phyloP scores from a whole-genome alignment of 805 yeast genomes.

The Wickerhamomyces ciferrii region DNA sequence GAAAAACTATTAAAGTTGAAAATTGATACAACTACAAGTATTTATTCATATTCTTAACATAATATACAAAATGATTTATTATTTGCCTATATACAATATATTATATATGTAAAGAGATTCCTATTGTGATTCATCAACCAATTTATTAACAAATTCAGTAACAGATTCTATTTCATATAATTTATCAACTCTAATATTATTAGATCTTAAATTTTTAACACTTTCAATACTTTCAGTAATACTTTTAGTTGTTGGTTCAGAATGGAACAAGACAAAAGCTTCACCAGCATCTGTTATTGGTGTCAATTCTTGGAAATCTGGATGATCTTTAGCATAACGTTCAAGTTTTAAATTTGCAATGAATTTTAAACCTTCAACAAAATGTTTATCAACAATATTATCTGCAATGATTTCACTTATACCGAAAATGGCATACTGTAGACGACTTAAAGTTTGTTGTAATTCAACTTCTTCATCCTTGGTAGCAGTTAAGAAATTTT shows the following conservation, averaged over 20 bases:
- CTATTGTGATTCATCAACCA: conserved; percentile 7
- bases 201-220: conserved; percentile 42
- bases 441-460: conserved; percentile 67
- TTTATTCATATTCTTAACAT: background rate
- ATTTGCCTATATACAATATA: conserved; percentile 6
- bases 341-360: conserved; percentile 65
- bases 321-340: conserved; percentile 46
- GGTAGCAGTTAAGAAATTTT: conserved; percentile 50
- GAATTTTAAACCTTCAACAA: conserved; percentile 60
- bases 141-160: conserved; percentile 18
- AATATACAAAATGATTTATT: background rate
- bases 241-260: conserved; percentile 36
- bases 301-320: conserved; percentile 29
- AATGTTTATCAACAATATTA: conserved; percentile 51
- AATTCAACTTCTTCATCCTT: conserved; percentile 50
- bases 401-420: conserved; percentile 63
- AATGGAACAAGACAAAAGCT: conserved; percentile 41
- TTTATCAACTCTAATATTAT: conserved; percentile 25
- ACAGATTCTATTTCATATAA: conserved; percentile 31
- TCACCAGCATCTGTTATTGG: conserved; percentile 31
- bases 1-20: conserved; percentile 10
- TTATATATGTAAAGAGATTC: too few relatives aligned
- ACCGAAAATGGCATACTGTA: conserved; percentile 83
- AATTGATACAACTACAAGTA: background rate
- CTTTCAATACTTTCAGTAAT: conserved; percentile 33